These are phyloP conservation scores for Mycena amicta DNA, from an alignment of 768 basidiomycete species.

Conservation along the genomic window DNA sequence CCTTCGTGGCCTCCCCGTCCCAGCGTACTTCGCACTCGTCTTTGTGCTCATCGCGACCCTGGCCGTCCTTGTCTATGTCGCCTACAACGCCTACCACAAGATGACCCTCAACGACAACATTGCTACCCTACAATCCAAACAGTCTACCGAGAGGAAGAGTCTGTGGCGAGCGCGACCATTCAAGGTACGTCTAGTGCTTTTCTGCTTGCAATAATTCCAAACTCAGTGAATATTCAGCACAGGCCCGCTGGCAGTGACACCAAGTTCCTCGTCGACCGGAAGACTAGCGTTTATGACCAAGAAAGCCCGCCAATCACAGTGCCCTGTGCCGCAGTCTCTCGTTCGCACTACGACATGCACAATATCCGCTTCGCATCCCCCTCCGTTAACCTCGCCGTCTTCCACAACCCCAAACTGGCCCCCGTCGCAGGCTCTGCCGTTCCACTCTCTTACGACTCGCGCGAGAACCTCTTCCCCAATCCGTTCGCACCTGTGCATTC, in stretches of 20 bases:
- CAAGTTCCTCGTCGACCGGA: neutral
- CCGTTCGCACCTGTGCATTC: neutral
- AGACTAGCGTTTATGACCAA: neutral
- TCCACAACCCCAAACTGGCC: constrained; percentile 18
- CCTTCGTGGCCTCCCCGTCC: constrained; percentile 7
- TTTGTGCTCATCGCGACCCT: constrained; percentile 12
- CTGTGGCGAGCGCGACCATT: neutral
- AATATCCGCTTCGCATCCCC: constrained; percentile 23
- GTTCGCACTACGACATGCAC: constrained; percentile 16
- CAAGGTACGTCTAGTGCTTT: neutral
- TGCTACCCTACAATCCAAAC: constrained; percentile 1
- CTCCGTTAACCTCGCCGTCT: constrained; percentile 14
- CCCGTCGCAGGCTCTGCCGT: constrained; percentile 19
- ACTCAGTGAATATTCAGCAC: neutral
- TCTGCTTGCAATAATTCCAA: neutral
- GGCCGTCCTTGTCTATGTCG: constrained; percentile 14
- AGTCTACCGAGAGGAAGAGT: constrained; percentile 9
- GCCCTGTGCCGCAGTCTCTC: neutral
- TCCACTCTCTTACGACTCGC: constrained; percentile 15
- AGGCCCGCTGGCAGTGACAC: neutral
- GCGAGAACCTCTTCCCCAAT: neutral
- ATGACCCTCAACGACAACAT: constrained; percentile 2
- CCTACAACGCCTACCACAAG: constrained; percentile 9
- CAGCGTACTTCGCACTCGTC: constrained; percentile 13
- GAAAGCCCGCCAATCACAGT: constrained; percentile 6